phyloP scores from a whole-genome alignment of 306 rosid species.

The Lagenaria siceraria region DNA sequence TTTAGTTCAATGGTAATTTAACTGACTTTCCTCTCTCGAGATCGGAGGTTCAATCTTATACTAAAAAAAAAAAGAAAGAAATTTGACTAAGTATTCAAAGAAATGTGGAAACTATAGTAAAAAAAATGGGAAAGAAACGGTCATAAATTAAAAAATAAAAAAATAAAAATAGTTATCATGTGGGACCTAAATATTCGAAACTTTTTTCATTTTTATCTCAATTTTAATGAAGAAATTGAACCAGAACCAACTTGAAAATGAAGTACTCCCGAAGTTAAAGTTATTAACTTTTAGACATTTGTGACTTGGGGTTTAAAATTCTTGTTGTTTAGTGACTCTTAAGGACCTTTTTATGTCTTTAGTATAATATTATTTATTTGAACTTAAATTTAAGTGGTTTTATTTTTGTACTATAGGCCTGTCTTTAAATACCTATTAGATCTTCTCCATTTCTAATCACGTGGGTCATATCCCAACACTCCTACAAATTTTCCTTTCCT shows the following conservation, averaged over 20 bases:
- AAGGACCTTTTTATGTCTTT: background rate
- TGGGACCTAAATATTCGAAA: too few species aligned
- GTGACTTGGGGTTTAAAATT: background rate
- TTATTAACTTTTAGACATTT: background rate
- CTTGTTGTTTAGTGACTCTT: too few species aligned
- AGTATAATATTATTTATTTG: background rate
- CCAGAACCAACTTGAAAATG: background rate
- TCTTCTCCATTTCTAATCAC: background rate
- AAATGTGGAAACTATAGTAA: too few species aligned
- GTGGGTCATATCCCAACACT: background rate
- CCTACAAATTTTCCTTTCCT: background rate
- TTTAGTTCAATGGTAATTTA: too few species aligned
- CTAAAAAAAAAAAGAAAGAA: too few species aligned
- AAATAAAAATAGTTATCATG: too few species aligned
- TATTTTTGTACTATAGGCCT: background rate
- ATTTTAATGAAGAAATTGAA: background rate
- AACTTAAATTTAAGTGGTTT: background rate
- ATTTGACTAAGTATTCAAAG: too few species aligned
- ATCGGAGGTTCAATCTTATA: too few species aligned
- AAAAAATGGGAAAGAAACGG: too few species aligned
- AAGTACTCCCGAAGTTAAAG: background rate
- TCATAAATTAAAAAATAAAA: too few species aligned
- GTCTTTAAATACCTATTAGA: background rate
- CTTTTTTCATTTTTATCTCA: too few species aligned
- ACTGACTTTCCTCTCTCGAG: too few species aligned